A percentile compares a stretch with the other conserved stretches of the same genome.
phyloP scores from a whole-genome alignment of 306 rosid genomes.

The Gillenia trifoliata region DNA sequence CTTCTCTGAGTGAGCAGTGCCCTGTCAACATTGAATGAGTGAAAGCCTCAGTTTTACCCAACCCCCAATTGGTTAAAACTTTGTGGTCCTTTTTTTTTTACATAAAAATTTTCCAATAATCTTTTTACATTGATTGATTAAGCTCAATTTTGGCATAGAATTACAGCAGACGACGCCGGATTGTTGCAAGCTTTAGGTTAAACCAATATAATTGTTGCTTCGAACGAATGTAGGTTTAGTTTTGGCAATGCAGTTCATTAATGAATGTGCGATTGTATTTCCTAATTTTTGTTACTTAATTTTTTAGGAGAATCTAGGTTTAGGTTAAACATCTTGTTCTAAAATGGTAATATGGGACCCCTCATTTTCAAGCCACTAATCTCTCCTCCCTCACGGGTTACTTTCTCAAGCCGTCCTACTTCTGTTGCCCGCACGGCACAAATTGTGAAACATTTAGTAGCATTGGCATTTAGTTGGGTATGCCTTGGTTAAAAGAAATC shows the following conservation, averaged over 20 bases:
- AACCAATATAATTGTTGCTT: background rate
- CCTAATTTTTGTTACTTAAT: background rate
- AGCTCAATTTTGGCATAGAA: background rate
- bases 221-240: background rate
- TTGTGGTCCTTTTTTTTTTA: background rate
- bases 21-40: background rate
- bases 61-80: background rate
- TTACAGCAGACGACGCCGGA: background rate
- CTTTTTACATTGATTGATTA: background rate
- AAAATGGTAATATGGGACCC: background rate
- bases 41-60: background rate
- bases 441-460: background rate
- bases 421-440: background rate
- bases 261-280: background rate
- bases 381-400: background rate
- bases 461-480: constrained; percentile 1
- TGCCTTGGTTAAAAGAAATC: background rate
- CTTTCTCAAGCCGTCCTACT: background rate
- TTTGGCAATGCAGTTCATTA: background rate
- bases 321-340: background rate
- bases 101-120: background rate
- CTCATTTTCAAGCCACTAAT: background rate
- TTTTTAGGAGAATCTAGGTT: background rate
- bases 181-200: background rate
- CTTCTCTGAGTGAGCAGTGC: background rate